These are phyloP conservation scores for Globisporangium iwayamae DNA, from an alignment of 352 stramenopile species.

Conservation along the genomic window DNA sequence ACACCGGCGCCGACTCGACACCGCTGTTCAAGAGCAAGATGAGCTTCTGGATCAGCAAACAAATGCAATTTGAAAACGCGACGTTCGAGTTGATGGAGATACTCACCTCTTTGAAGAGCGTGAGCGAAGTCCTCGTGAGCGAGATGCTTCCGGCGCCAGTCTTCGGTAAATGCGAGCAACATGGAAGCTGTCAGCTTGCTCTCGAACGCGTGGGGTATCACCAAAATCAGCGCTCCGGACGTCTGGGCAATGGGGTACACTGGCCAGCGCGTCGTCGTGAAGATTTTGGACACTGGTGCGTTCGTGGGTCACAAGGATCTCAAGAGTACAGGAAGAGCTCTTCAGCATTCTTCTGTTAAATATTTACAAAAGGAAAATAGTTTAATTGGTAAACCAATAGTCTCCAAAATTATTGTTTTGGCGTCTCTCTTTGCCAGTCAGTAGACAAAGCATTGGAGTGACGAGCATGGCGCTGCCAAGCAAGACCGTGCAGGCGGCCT, in stretches of 20 bases:
- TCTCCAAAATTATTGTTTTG: no score
- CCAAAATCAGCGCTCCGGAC: constrained; percentile 18
- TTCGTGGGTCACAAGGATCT: no score
- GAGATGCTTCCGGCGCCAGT: not conserved
- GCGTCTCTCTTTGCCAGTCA: no score
- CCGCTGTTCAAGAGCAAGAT: not conserved
- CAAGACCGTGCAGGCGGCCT: constrained; percentile 59
- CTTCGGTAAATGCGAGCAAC: not conserved
- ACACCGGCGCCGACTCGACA: no score
- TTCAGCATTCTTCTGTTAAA: no score
- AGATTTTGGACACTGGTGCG: no score
- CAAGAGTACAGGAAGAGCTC: no score
- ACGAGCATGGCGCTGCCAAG: constrained; percentile 25
- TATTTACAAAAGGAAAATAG: no score
- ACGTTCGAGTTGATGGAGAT: constrained; percentile 23
- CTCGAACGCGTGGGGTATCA: constrained; percentile 25
- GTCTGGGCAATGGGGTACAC: constrained; percentile 28
- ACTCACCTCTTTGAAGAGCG: constrained; percentile 10
- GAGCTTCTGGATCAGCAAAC: constrained; percentile 29
- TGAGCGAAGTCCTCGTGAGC: not conserved
- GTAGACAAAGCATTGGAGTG: not conserved
- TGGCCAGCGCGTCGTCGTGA: constrained; percentile 22
- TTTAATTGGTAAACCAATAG: no score
- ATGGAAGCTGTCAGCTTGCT: not conserved
- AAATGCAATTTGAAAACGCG: constrained; percentile 23